These are phyloP conservation scores for Circinella umbellata DNA, from an alignment of 371 early-diverging fungal genomes.

Conservation along the genomic window DNA sequence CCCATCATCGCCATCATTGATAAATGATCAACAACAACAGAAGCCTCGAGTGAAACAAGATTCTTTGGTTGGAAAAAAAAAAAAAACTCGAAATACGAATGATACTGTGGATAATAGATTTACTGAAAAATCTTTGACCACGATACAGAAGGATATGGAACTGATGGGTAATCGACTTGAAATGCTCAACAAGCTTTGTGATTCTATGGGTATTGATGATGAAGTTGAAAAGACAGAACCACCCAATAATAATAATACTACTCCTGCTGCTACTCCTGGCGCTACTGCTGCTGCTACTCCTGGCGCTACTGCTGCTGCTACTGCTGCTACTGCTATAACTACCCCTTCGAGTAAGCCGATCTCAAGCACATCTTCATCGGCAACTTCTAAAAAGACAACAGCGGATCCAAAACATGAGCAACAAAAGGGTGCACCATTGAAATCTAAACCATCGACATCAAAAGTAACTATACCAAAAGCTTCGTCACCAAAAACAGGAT, in stretches of 20 bases:
- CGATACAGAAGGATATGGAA: not conserved
- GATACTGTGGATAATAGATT: conserved; percentile 15
- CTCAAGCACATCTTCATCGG: not conserved
- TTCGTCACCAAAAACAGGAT: not conserved
- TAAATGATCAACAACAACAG: not conserved
- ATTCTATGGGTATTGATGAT: not conserved
- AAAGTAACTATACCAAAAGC: not conserved
- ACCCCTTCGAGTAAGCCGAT: not conserved
- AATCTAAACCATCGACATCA: not conserved
- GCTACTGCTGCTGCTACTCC: no score
- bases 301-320: not conserved
- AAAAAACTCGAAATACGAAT: conserved; percentile 51
- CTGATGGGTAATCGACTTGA: not conserved
- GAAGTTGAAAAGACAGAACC: not conserved
- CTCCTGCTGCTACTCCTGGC: no score
- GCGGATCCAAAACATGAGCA: no score
- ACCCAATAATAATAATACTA: not conserved
- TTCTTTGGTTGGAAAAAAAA: conserved; percentile 11
- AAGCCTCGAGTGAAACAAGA: not conserved
- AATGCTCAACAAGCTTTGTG: conserved; percentile 2
- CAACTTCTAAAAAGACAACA: not conserved
- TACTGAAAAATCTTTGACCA: not conserved
- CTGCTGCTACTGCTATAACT: no score
- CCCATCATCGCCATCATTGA: not conserved
- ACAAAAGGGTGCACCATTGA: not conserved